phyloP scores from a whole-genome alignment of 2,329 filamentous ascomycete species.

The Colletotrichum magnum region DNA sequence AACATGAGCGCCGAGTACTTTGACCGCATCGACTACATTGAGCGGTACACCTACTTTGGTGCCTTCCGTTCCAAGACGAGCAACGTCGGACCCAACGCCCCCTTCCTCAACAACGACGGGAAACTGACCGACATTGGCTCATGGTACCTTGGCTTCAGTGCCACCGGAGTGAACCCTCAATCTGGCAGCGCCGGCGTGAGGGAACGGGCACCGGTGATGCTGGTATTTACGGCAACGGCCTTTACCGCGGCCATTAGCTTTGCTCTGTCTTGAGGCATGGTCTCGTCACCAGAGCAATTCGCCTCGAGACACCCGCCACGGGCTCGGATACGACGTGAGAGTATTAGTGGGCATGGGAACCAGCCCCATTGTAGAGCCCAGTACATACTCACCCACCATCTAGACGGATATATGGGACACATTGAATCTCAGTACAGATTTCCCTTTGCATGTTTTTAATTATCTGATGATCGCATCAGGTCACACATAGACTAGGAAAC shows the following conservation, averaged over 20 bases:
- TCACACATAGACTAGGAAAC: constrained; percentile 16
- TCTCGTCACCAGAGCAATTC: neutral
- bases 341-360: neutral
- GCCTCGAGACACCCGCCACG: neutral
- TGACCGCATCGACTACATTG: constrained; percentile 73
- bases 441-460: constrained; percentile 3
- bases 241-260: neutral
- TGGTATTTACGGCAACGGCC: constrained; percentile 13
- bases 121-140: constrained; percentile 81
- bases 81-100: constrained; percentile 81
- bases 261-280: constrained; percentile 7
- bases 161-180: constrained; percentile 60
- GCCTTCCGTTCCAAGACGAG: constrained; percentile 78
- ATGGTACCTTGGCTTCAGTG: constrained; percentile 78
- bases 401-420: constrained; percentile 24
- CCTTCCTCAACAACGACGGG: constrained; percentile 78
- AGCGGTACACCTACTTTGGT: constrained; percentile 82
- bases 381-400: neutral
- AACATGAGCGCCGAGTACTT: constrained; percentile 77
- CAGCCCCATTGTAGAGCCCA: neutral
- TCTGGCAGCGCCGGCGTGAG: constrained; percentile 27
- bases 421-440: neutral
- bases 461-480: neutral
- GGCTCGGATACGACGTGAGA: neutral
- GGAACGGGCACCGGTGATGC: constrained; percentile 21